These are phyloP conservation scores for Asclepias syriaca DNA, from an alignment of 257 asterid genomes.

Conservation along the genomic window DNA sequence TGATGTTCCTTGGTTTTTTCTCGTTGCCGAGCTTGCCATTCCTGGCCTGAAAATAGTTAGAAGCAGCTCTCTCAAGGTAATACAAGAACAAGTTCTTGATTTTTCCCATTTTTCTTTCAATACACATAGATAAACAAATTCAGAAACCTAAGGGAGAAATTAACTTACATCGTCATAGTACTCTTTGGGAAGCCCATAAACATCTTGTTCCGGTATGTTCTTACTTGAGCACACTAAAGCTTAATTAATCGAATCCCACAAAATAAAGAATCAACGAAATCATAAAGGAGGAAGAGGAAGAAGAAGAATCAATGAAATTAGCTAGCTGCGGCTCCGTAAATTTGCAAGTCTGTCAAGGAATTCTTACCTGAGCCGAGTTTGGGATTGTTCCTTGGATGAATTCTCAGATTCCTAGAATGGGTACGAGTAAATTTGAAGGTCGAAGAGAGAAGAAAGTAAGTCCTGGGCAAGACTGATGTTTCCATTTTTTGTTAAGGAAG, in stretches of 20 bases:
- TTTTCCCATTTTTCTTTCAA: not conserved
- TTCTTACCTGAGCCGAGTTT: conserved; percentile 21
- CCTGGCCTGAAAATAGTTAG: conserved; percentile 48
- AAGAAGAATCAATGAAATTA: not conserved
- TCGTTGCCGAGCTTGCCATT: conserved; percentile 96
- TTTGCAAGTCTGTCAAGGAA: not conserved
- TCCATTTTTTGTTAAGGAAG: conserved; percentile 36
- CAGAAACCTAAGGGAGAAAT: conserved; percentile 3
- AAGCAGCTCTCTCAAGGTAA: conserved; percentile 14
- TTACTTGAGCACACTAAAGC: conserved; percentile 49
- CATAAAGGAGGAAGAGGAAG: not conserved
- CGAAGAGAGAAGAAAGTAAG: conserved; percentile 31
- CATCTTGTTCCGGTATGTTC: conserved; percentile 47
- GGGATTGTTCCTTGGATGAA: conserved; percentile 33
- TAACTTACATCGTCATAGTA: conserved; percentile 72
- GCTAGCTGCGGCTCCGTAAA: not conserved
- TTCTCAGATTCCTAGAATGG: conserved; percentile 19
- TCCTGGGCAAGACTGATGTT: conserved; percentile 35
- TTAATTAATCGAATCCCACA: conserved; percentile 14
- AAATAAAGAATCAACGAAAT: not conserved
- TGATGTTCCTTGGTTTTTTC: conserved; percentile 83
- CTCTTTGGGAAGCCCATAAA: conserved; percentile 73
- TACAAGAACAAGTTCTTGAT: not conserved
- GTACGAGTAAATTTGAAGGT: conserved; percentile 13
- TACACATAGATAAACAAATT: not conserved